Evolutionary conservation across 257 asterid species (phyloP).

Genomic region (Solanum medicagineum): DNA sequence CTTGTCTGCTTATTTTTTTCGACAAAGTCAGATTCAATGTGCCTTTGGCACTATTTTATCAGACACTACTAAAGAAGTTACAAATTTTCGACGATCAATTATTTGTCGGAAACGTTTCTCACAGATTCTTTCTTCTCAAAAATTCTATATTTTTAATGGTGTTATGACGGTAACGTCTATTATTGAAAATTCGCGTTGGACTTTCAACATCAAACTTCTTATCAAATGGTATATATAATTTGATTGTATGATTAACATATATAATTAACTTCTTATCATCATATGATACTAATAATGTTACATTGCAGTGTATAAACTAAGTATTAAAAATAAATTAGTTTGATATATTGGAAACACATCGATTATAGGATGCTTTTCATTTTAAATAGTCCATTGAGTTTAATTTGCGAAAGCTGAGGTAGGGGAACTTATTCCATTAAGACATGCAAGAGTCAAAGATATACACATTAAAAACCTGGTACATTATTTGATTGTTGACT

Average conservation of each 20-base stretch:
- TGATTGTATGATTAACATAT: background rate
- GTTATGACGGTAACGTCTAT: background rate
- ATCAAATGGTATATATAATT: background rate
- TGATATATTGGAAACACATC: background rate
- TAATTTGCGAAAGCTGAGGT: background rate
- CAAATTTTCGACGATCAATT: background rate
- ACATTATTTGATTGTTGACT: constrained; percentile 1
- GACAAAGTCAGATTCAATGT: background rate
- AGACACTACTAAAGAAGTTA: background rate
- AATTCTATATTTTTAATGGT: background rate
- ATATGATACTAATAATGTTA: background rate
- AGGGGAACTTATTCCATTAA: background rate
- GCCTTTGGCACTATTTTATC: background rate
- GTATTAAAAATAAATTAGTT: background rate
- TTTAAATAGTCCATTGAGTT: background rate
- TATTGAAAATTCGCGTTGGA: background rate
- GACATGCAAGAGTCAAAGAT: background rate
- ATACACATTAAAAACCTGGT: background rate
- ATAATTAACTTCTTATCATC: background rate
- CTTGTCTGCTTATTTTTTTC: background rate
- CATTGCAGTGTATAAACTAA: background rate
- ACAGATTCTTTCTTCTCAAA: background rate
- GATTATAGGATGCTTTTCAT: background rate
- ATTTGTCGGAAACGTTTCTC: background rate
- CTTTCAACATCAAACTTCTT: background rate